phyloP scores from a whole-genome alignment of 257 asterid species.

The Scutellaria barbata region DNA sequence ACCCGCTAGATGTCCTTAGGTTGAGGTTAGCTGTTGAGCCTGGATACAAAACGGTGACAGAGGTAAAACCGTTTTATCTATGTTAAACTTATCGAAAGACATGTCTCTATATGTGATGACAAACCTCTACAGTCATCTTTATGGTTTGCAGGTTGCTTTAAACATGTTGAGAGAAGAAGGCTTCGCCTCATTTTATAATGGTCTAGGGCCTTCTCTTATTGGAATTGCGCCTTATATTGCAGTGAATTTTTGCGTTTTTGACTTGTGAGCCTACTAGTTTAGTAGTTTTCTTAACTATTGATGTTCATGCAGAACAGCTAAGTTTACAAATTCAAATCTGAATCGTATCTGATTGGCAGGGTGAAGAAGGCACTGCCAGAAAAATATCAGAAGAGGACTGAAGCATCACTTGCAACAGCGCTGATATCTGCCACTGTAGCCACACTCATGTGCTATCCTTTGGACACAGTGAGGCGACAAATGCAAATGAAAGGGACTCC shows the following conservation, averaged over 20 bases:
- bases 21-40: conserved; percentile 94
- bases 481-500: conserved; percentile 99
- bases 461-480: conserved; percentile 94
- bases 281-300: conserved; percentile 27
- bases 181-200: conserved; percentile 75
- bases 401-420: conserved; percentile 72
- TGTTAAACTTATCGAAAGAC: conserved; percentile 5
- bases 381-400: conserved; percentile 81
- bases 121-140: conserved; percentile 35
- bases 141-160: conserved; percentile 70
- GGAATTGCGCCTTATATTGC: conserved; percentile 97
- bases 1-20: conserved; percentile 88
- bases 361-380: conserved; percentile 93
- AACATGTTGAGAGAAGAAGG: conserved; percentile 96
- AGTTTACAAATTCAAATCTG: conserved; percentile 12
- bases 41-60: conserved; percentile 80
- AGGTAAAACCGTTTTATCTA: conserved; percentile 52
- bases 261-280: conserved; percentile 78
- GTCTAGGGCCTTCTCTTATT: conserved; percentile 94
- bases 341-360: conserved; percentile 51
- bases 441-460: conserved; percentile 86
- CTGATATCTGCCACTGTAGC: conserved; percentile 92
- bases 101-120: conserved; percentile 22
- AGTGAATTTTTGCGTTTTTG: conserved; percentile 93
- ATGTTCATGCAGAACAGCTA: conserved; percentile 13